Conservation (phyloP, 768 basidiomycete species). For the Gautieria morchelliformis region DNA sequence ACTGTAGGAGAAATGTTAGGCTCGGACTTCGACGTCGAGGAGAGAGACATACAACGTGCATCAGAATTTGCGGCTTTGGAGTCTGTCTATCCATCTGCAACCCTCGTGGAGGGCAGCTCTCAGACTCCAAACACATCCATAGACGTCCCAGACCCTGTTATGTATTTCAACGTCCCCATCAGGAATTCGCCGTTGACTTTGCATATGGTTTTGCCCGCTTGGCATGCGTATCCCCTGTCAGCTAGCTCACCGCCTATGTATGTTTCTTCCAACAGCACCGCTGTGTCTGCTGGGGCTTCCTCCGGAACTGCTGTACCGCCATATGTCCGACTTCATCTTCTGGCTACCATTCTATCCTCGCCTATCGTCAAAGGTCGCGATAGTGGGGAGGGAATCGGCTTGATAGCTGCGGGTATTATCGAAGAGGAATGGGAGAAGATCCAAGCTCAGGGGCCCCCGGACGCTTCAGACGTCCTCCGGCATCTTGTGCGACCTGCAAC, state of each 20-base stretch:
- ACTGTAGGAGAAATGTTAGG: not conserved
- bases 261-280: conserved; percentile 22
- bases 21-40: conserved; percentile 8
- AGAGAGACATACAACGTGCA: conserved; percentile 13
- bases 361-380: conserved; percentile 53
- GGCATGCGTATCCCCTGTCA: conserved; percentile 36
- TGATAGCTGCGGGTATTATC: conserved; percentile 57
- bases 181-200: conserved; percentile 57
- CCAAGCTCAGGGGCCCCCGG: conserved; percentile 65
- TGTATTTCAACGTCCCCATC: conserved; percentile 34
- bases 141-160: not conserved
- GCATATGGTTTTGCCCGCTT: conserved; percentile 49
- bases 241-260: conserved; percentile 60
- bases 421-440: conserved; percentile 62
- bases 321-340: conserved; percentile 78
- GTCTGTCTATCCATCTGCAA: conserved; percentile 13
- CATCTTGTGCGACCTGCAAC: conserved; percentile 38
- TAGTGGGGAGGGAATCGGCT: conserved; percentile 61
- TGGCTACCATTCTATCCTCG: conserved; percentile 28
- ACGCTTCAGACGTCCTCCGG: conserved; percentile 56
- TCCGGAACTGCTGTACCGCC: conserved; percentile 48
- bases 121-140: not conserved
- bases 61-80: conserved; percentile 24
- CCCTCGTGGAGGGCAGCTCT: not conserved
- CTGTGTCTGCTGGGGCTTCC: conserved; percentile 26